These are phyloP conservation scores for Cryphonectria naterciae DNA, from an alignment of 2,329 filamentous ascomycete species.

Conservation along the genomic window DNA sequence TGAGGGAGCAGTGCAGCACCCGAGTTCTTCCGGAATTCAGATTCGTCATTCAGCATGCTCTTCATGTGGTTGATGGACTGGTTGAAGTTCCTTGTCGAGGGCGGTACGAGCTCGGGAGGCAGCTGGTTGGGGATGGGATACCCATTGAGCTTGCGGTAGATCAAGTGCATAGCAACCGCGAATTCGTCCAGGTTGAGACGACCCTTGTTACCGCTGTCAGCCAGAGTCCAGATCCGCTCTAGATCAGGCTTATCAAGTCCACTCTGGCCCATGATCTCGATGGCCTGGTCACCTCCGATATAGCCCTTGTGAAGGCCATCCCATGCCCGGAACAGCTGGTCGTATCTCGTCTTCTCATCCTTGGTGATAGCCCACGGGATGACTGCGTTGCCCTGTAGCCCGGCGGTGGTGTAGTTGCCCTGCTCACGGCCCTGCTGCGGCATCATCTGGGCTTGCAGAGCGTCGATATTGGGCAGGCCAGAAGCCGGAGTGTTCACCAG, in stretches of 20 bases:
- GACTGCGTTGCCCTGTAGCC: slow-evolving; percentile 88
- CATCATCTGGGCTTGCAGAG: slow-evolving; percentile 93
- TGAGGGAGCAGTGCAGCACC: slow-evolving; percentile 91
- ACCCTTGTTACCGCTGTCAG: slow-evolving; percentile 92
- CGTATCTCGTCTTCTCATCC: slow-evolving; percentile 96
- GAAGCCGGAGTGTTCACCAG: slow-evolving; percentile 90
- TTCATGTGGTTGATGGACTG: slow-evolving; percentile 94
- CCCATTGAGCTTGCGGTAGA: slow-evolving; percentile 95
- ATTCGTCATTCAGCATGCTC: slow-evolving; percentile 84
- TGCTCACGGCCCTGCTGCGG: slow-evolving; percentile 90
- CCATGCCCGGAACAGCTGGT: slow-evolving; percentile 94
- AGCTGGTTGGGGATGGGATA: slow-evolving; percentile 88
- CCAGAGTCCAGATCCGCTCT: slow-evolving; percentile 91
- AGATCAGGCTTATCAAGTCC: slow-evolving; percentile 88
- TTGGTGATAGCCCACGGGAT: slow-evolving; percentile 99
- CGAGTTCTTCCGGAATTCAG: slow-evolving; percentile 84
- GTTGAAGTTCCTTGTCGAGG: slow-evolving; percentile 90
- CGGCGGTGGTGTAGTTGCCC: slow-evolving; percentile 80
- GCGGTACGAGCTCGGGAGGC: slow-evolving; percentile 89
- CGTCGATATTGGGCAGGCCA: slow-evolving; percentile 91
- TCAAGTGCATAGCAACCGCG: slow-evolving; percentile 97
- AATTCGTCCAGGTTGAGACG: slow-evolving; percentile 96
- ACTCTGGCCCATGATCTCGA: slow-evolving; percentile 97
- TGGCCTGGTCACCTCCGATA: slow-evolving; percentile 88
- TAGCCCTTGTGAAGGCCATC: slow-evolving; percentile 92